phyloP scores from a whole-genome alignment of 164 flowering plant species.

The Taxillus chinensis region DNA sequence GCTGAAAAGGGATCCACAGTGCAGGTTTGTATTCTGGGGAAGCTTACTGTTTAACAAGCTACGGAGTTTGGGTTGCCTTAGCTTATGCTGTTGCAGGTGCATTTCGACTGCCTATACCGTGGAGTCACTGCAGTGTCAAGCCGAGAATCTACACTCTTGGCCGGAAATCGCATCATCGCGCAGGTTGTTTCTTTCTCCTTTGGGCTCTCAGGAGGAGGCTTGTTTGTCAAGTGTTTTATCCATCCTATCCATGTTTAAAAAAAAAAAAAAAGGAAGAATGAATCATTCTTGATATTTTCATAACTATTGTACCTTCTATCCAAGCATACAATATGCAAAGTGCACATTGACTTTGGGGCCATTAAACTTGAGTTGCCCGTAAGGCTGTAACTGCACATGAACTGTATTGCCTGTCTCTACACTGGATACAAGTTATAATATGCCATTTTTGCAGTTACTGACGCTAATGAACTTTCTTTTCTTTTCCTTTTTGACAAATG shows the following conservation, averaged over 20 bases:
- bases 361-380: too few species aligned
- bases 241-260: too few species aligned
- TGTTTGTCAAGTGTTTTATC: too few species aligned
- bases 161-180: slow-evolving; percentile 84
- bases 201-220: background rate
- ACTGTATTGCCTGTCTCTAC: too few species aligned
- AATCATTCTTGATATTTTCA: too few species aligned
- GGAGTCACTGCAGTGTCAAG: slow-evolving; percentile 84
- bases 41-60: background rate
- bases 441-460: background rate
- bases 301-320: too few species aligned
- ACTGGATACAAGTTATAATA: background rate
- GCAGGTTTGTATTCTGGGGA: slow-evolving; percentile 38
- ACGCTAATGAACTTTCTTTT: background rate
- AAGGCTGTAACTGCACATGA: too few species aligned
- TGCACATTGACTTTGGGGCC: too few species aligned
- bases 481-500: slow-evolving; percentile 2
- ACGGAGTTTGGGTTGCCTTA: background rate
- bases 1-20: slow-evolving; percentile 76
- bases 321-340: too few species aligned
- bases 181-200: slow-evolving; percentile 40
- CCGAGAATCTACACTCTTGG: slow-evolving; percentile 83
- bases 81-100: slow-evolving; percentile 41
- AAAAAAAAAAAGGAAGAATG: too few species aligned
- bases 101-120: slow-evolving; percentile 84